Evolutionary conservation across 805 yeast species (phyloP).

Genomic region (Kodamaea kaohsiungensis): DNA sequence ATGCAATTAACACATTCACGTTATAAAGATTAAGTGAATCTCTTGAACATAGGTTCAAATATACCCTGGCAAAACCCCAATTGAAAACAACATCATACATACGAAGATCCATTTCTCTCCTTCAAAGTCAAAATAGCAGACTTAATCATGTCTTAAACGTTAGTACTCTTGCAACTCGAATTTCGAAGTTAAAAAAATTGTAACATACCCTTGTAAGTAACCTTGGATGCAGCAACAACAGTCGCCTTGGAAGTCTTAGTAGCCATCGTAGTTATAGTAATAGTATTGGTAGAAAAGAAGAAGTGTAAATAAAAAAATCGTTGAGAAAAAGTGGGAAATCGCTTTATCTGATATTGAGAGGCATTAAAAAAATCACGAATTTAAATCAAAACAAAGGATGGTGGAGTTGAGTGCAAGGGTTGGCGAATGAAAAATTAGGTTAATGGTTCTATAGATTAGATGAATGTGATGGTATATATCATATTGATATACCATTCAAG

Average conservation of each 20-base stretch:
- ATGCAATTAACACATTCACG: no score
- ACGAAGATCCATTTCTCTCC: conserved; percentile 79
- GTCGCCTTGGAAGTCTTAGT: conserved; percentile 24
- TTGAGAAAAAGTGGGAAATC: conserved; percentile 3
- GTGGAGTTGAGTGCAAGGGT: background rate
- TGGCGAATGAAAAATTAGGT: background rate
- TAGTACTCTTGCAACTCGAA: conserved; percentile 10
- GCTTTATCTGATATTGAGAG: background rate
- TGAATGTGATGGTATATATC: no score
- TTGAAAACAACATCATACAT: conserved; percentile 28
- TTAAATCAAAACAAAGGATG: conserved; percentile 6
- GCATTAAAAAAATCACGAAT: background rate
- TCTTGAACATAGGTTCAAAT: background rate
- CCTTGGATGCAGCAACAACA: conserved; percentile 29
- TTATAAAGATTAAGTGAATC: background rate
- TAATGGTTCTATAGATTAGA: background rate
- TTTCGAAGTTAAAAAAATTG: conserved; percentile 7
- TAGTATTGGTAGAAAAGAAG: conserved; percentile 3
- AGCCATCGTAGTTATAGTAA: conserved; percentile 28
- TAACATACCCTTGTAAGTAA: conserved; percentile 49
- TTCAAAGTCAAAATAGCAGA: conserved; percentile 70
- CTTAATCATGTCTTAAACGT: conserved; percentile 54
- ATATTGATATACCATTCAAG: no score
- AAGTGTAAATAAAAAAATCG: conserved; percentile 3
- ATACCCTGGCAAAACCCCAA: background rate